These are phyloP conservation scores for Globisporangium viniferum DNA, from an alignment of 352 stramenopile species.

Conservation along the genomic window DNA sequence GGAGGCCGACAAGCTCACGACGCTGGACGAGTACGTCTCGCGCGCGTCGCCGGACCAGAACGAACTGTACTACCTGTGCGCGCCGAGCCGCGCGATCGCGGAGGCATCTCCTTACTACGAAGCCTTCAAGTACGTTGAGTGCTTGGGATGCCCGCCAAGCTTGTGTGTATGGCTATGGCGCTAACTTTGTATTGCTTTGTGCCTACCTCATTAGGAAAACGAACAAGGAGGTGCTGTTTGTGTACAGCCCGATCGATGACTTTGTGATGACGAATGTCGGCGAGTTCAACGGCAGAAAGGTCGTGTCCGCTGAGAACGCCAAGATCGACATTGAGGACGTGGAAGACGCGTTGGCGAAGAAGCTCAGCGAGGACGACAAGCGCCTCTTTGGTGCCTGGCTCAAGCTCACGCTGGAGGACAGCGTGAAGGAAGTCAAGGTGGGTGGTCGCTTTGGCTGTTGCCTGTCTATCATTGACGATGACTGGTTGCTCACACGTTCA, in stretches of 20 bases:
- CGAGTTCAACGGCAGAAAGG: slow-evolving; percentile 94
- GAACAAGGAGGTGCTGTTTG: slow-evolving; percentile 96
- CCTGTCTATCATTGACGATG: background rate
- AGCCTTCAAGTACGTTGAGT: slow-evolving; percentile 92
- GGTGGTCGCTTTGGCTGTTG: background rate
- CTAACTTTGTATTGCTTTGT: background rate
- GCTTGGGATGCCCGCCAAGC: background rate
- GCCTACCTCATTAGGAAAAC: slow-evolving; percentile 46
- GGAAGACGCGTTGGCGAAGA: slow-evolving; percentile 43
- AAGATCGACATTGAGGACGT: slow-evolving; percentile 90
- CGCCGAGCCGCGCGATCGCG: slow-evolving; percentile 94
- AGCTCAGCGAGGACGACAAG: slow-evolving; percentile 87
- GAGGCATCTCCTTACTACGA: slow-evolving; percentile 98
- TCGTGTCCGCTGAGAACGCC: slow-evolving; percentile 95
- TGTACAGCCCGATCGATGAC: slow-evolving; percentile 99
- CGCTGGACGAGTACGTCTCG: slow-evolving; percentile 98
- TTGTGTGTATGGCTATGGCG: background rate
- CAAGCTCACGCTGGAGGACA: slow-evolving; percentile 88
- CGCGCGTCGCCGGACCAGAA: slow-evolving; percentile 95
- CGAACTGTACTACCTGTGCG: slow-evolving; percentile 99
- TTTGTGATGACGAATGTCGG: slow-evolving; percentile 99
- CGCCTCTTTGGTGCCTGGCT: slow-evolving; percentile 92
- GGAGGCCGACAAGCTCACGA: slow-evolving; percentile 89
- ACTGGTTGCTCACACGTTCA: background rate
- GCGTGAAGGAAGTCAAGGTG: slow-evolving; percentile 86